phyloP scores from a whole-genome alignment of 192 early-diverging fungal species.

The Chytriomyces confervae region DNA sequence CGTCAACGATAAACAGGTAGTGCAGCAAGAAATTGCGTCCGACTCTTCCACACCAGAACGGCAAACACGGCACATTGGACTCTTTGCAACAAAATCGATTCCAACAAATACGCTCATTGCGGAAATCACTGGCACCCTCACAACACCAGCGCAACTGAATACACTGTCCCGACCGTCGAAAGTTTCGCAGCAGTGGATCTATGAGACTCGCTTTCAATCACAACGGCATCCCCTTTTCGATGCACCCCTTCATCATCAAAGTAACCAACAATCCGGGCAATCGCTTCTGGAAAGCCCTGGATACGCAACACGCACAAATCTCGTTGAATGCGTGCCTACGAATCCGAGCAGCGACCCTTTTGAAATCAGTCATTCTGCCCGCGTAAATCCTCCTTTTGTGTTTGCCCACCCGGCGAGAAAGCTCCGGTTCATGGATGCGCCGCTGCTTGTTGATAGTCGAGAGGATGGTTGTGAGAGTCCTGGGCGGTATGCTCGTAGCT shows the following conservation, averaged over 20 bases:
- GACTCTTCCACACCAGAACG: slow-evolving; percentile 23
- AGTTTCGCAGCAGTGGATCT: background rate
- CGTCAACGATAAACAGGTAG: background rate
- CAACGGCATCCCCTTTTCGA: background rate
- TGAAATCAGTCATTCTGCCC: background rate
- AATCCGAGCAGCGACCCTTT: background rate
- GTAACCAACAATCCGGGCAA: background rate
- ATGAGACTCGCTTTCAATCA: background rate
- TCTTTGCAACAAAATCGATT: slow-evolving; percentile 68
- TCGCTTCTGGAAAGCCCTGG: slow-evolving; percentile 10
- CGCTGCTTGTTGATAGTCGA: slow-evolving; percentile 49
- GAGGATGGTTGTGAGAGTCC: slow-evolving; percentile 32
- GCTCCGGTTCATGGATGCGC: background rate
- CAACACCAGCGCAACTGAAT: background rate
- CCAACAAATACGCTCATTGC: slow-evolving; percentile 64
- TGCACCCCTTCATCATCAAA: slow-evolving; percentile 1
- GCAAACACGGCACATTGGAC: slow-evolving; percentile 47
- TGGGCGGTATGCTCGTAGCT: slow-evolving; percentile 46
- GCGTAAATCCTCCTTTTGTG: slow-evolving; percentile 42
- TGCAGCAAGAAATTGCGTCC: background rate
- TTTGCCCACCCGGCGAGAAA: slow-evolving; percentile 37
- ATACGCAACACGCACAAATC: background rate
- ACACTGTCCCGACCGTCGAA: slow-evolving; percentile 3
- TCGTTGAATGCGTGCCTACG: background rate
- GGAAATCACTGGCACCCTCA: slow-evolving; percentile 72